Conservation (phyloP, 2,329 filamentous ascomycete species). For the Diplodia intermedia region DNA sequence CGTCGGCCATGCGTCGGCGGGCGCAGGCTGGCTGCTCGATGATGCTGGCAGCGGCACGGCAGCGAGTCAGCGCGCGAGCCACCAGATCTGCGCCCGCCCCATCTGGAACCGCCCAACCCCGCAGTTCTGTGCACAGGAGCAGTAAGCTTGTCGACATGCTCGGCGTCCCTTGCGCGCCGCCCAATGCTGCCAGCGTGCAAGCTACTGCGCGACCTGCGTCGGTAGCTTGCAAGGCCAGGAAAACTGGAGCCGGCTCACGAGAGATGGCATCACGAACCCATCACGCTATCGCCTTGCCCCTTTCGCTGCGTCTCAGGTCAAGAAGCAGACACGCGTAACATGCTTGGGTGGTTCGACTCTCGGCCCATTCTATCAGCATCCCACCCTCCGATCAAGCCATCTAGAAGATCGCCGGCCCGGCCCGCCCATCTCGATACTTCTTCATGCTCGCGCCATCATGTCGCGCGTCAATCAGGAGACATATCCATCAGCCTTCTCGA, state of each 20-base stretch:
- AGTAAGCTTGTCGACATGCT: constrained; percentile 17
- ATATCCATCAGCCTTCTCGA: neutral
- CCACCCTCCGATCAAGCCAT: constrained; percentile 16
- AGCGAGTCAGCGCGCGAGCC: constrained; percentile 24
- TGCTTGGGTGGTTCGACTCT: constrained; percentile 24
- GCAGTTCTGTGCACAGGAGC: constrained; percentile 19
- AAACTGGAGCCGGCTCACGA: constrained; percentile 23
- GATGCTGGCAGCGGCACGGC: neutral
- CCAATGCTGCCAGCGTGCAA: neutral
- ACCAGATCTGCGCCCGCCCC: constrained; percentile 11
- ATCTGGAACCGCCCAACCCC: constrained; percentile 18
- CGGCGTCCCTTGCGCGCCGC: constrained; percentile 12
- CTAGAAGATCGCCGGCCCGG: constrained; percentile 27
- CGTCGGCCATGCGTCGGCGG: constrained; percentile 25
- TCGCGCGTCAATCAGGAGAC: constrained; percentile 24
- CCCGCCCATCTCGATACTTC: constrained; percentile 27
- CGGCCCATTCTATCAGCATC: constrained; percentile 11
- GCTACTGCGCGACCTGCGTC: neutral
- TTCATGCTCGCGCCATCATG: constrained; percentile 20
- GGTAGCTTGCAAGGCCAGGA: neutral
- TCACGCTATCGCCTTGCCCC: constrained; percentile 20
- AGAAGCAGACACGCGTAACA: constrained; percentile 3
- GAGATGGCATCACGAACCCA: constrained; percentile 19
- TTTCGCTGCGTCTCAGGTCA: neutral
- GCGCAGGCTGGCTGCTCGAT: constrained; percentile 9